Evolutionary conservation across 2,329 filamentous ascomycete genomes (phyloP), one percentile per base, ranked within the genome.

Genomic region (Botrytis fabae): DNA sequence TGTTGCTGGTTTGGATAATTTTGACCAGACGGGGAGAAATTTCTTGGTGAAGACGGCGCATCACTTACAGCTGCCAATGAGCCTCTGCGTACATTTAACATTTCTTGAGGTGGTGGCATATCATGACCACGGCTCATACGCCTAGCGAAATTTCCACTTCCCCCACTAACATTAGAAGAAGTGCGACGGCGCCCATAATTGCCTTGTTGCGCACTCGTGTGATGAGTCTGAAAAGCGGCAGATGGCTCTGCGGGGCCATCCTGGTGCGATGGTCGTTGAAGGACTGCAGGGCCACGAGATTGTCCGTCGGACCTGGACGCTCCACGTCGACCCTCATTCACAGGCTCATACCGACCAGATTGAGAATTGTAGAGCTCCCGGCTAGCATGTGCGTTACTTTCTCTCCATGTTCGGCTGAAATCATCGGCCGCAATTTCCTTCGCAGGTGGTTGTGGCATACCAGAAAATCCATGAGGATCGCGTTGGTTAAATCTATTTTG

Each of bases 361-460:
- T 97, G 92, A n/a, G 95, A 97, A 81, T 98, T 98, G 84, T 91
- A 98, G 0, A 98, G 85, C 81, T 98, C 95, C 73, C 93, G 87
- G 75, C 89, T 90, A 18, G 87, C 85, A 72, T 88, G 85, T 0
- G 85, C 80, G 51, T 86, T 85, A 8, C 90, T 88, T 75, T 97
- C 94, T 78, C 92, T 88, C 91, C 93, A 97, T 48, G 91, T 89
- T 75, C 96, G 89, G 81, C 92, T 97, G 80, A 98, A 98, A 77
- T 97, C 95, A 81, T 98, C 96, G 0, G 95, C 93, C 9, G 94
- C 93, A 75, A 98, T 97, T 80, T 98, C 95, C 79, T 94, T 93
- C 0, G 92, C 87, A 32, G 85, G 85, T 28, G 85, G 86, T 69
- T 85, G 85, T 28, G 85, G 84, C 76, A 85, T 84, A 70, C 84